A percentile compares a stretch with the other conserved stretches of the same genome.
phyloP scores from a whole-genome alignment of 179 eudicot species.

The Heliamphora pulchella region DNA sequence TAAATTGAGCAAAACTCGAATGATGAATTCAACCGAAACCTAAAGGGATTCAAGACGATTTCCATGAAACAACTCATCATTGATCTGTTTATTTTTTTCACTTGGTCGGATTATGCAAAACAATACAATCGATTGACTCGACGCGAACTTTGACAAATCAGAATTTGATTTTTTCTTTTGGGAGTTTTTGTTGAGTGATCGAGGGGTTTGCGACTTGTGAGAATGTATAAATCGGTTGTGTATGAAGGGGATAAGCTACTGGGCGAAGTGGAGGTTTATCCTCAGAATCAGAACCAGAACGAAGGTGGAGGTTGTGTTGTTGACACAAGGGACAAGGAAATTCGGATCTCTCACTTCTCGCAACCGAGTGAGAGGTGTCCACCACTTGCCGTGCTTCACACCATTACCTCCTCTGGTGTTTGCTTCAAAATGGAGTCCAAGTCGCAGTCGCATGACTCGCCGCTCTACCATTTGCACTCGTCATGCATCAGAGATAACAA shows the following conservation, averaged over 20 bases:
- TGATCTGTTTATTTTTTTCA: slow-evolving; percentile 11
- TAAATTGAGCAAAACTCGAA: slow-evolving; percentile 16
- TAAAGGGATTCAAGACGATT: slow-evolving; percentile 13
- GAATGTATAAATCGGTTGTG: slow-evolving; percentile 41
- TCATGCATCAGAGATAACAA: slow-evolving; percentile 91
- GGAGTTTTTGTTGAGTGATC: too few species aligned
- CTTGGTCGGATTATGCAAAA: slow-evolving; percentile 9
- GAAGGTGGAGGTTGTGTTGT: slow-evolving; percentile 20
- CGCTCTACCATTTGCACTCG: slow-evolving; percentile 65
- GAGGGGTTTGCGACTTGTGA: not conserved
- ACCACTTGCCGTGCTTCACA: slow-evolving; percentile 88
- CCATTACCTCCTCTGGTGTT: slow-evolving; percentile 44
- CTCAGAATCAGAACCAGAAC: slow-evolving; percentile 33
- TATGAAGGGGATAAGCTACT: slow-evolving; percentile 67
- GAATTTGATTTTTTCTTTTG: not conserved
- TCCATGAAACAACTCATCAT: slow-evolving; percentile 11
- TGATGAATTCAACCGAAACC: slow-evolving; percentile 18
- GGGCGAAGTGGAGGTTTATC: slow-evolving; percentile 71
- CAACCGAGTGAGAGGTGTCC: slow-evolving; percentile 83
- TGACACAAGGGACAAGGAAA: slow-evolving; percentile 36
- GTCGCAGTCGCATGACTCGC: slow-evolving; percentile 42
- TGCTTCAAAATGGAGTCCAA: slow-evolving; percentile 78
- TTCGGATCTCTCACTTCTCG: slow-evolving; percentile 60
- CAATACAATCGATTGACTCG: slow-evolving; percentile 14
- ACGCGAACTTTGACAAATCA: slow-evolving; percentile 5